Conservation (phyloP, 2,329 filamentous ascomycete genomes). For the Polychaeton citri region DNA sequence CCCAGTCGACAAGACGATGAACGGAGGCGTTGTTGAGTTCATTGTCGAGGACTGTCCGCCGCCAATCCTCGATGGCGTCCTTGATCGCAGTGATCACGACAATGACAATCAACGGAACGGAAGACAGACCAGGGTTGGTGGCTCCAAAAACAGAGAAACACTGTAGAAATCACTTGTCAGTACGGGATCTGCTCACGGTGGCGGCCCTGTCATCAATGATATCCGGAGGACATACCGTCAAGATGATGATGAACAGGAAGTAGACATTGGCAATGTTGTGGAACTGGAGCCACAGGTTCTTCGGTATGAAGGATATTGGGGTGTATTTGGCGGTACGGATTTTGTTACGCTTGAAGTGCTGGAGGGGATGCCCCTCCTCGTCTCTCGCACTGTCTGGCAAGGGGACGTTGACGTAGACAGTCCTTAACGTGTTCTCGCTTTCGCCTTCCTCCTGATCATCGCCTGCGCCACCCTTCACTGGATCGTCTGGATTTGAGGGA, state of each 20-base stretch:
- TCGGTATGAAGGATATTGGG: constrained; percentile 83
- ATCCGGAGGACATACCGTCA: constrained; percentile 55
- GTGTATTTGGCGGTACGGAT: constrained; percentile 98
- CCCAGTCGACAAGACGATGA: constrained; percentile 75
- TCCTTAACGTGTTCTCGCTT: constrained; percentile 34
- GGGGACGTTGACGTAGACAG: constrained; percentile 74
- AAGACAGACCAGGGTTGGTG: constrained; percentile 75
- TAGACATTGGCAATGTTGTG: constrained; percentile 98
- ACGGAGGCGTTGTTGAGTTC: constrained; percentile 94
- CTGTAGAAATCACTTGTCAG: constrained; percentile 34
- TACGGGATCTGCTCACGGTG: not conserved
- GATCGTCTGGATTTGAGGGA: constrained; percentile 1
- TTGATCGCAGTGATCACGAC: constrained; percentile 79
- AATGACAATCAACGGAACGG: constrained; percentile 88
- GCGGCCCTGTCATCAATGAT: not conserved
- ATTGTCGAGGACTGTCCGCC: constrained; percentile 79
- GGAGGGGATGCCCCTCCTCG: constrained; percentile 61
- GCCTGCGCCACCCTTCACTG: constrained; percentile 14
- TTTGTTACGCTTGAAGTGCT: constrained; percentile 77
- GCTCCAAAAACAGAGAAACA: constrained; percentile 94
- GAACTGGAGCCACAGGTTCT: constrained; percentile 96
- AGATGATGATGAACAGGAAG: constrained; percentile 90
- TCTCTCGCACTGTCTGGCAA: constrained; percentile 64
- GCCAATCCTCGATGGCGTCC: constrained; percentile 90
- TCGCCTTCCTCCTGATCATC: constrained; percentile 27